These are phyloP conservation scores for Calonectria honghensis DNA, from an alignment of 2,329 filamentous ascomycete species.

Conservation along the genomic window DNA sequence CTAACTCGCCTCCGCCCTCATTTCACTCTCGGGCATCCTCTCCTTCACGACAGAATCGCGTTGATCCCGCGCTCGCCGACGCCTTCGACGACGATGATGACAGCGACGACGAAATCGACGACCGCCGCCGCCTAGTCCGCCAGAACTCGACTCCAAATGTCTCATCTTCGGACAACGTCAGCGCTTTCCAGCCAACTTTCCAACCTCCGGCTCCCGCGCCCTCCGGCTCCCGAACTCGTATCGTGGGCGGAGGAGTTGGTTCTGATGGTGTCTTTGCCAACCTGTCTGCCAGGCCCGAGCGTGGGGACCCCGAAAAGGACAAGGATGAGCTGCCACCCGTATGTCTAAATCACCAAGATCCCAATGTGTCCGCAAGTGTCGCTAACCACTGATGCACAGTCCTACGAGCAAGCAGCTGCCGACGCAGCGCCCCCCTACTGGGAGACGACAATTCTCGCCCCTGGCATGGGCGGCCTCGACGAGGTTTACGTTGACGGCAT, in stretches of 20 bases:
- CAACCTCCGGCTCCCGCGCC: conserved; percentile 48
- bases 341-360: conserved; percentile 64
- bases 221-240: conserved; percentile 65
- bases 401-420: conserved; percentile 98
- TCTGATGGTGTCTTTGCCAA: conserved; percentile 98
- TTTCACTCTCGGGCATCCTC: conserved; percentile 89
- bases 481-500: conserved; percentile 98
- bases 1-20: conserved; percentile 83
- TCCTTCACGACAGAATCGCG: conserved; percentile 65
- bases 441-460: conserved; percentile 98
- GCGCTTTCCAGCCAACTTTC: conserved; percentile 43
- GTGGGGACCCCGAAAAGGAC: conserved; percentile 83
- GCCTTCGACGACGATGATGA: conserved; percentile 91
- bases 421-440: conserved; percentile 98
- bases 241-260: conserved; percentile 84
- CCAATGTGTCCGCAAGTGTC: conserved; percentile 23
- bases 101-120: conserved; percentile 82
- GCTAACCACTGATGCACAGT: conserved; percentile 73
- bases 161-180: conserved; percentile 47
- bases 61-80: conserved; percentile 90
- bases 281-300: conserved; percentile 90
- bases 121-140: conserved; percentile 90
- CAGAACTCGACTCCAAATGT: conserved; percentile 67
- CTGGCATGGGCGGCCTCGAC: conserved; percentile 90
- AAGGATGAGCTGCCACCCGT: conserved; percentile 95